Conservation (phyloP, 2,329 filamentous ascomycete genomes). For the Colletotrichum liaoningense region DNA sequence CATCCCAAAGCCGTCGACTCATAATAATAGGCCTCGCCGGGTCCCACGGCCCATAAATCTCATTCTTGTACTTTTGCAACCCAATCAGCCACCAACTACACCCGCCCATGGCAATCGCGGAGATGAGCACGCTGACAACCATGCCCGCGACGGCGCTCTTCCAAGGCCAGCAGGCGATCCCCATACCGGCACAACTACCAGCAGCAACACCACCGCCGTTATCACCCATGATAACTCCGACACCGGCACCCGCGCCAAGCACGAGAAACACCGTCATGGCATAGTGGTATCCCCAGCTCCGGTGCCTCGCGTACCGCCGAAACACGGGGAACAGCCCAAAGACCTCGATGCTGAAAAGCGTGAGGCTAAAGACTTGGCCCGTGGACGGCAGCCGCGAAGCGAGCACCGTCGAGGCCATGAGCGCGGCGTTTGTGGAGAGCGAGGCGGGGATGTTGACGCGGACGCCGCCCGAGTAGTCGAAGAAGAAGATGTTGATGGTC, state of each 20-base stretch:
- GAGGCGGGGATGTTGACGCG: conserved; percentile 73
- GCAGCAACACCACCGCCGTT: conserved; percentile 40
- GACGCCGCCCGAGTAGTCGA: conserved; percentile 77
- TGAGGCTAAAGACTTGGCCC: conserved; percentile 93
- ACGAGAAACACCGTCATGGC: conserved; percentile 81
- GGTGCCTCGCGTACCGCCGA: conserved; percentile 84
- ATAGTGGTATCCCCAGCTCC: conserved; percentile 85
- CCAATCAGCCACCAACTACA: conserved; percentile 99
- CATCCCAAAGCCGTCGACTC: conserved; percentile 69
- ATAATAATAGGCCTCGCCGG: conserved; percentile 90
- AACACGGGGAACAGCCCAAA: conserved; percentile 99
- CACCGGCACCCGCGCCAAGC: conserved; percentile 80
- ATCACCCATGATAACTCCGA: conserved; percentile 71
- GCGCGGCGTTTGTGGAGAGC: conserved; percentile 92
- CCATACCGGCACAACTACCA: background rate
- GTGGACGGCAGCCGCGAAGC: conserved; percentile 90
- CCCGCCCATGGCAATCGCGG: conserved; percentile 85
- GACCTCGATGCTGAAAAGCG: conserved; percentile 95
- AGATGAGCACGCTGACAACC: conserved; percentile 78
- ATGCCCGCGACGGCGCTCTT: conserved; percentile 75
- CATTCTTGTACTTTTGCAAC: conserved; percentile 98
- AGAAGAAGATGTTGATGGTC: conserved; percentile 96
- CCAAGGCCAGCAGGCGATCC: conserved; percentile 57
- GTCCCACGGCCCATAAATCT: conserved; percentile 98
- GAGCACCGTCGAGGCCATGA: conserved; percentile 96